These are phyloP conservation scores for Strobilomyces echinocephalus DNA, from an alignment of 768 basidiomycete genomes.

Conservation along the genomic window DNA sequence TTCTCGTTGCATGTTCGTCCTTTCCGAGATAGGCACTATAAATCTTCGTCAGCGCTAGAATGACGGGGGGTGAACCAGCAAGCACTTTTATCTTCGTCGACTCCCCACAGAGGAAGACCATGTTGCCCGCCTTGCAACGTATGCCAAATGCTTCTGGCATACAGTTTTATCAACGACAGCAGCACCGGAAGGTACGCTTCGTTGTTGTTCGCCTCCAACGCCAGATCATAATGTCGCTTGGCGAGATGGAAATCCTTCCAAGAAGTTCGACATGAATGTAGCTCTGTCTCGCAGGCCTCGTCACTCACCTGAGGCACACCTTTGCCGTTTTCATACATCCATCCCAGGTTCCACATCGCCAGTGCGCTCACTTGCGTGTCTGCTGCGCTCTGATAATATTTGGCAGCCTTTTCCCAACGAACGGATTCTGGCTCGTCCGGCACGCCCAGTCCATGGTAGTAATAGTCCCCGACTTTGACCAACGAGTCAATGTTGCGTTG, in stretches of 20 bases:
- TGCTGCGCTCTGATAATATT: slow-evolving; percentile 91
- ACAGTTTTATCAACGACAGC: slow-evolving; percentile 77
- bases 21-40: slow-evolving; percentile 25
- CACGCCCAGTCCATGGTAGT: slow-evolving; percentile 85
- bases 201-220: slow-evolving; percentile 71
- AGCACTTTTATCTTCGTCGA: slow-evolving; percentile 45
- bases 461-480: slow-evolving; percentile 98
- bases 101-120: slow-evolving; percentile 62
- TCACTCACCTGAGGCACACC: slow-evolving; percentile 77
- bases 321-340: slow-evolving; percentile 98
- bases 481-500: slow-evolving; percentile 96
- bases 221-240: slow-evolving; percentile 91
- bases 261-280: neutral
- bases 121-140: slow-evolving; percentile 67
- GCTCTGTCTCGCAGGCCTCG: neutral
- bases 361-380: slow-evolving; percentile 90
- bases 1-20: slow-evolving; percentile 18
- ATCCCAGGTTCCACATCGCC: slow-evolving; percentile 97
- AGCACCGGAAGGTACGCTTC: slow-evolving; percentile 89
- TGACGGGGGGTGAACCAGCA: neutral
- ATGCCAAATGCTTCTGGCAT: slow-evolving; percentile 80
- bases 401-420: slow-evolving; percentile 85
- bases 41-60: slow-evolving; percentile 5
- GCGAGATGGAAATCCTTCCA: slow-evolving; percentile 90
- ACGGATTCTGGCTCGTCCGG: slow-evolving; percentile 56